Evolutionary conservation across 148 eudicot genomes (phyloP).

Genomic region (Rhododendron molle): DNA sequence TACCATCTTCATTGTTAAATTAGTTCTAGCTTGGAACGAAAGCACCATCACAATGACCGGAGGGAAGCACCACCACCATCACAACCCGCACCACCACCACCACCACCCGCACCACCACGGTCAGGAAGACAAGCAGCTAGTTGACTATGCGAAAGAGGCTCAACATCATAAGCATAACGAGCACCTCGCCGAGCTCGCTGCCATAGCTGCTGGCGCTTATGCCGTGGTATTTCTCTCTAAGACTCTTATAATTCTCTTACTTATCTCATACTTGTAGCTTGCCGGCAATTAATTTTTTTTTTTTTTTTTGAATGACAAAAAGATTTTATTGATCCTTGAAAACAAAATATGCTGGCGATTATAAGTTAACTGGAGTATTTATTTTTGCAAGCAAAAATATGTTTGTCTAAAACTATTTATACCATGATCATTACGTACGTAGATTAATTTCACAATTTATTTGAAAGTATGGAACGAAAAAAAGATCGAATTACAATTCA

Average conservation of each 20-base stretch:
- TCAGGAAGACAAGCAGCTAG: neutral
- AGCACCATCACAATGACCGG: slow-evolving; percentile 1
- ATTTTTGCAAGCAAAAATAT: too few relatives aligned
- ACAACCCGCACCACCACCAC: neutral
- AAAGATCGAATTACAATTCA: too few relatives aligned
- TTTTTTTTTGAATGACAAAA: too few relatives aligned
- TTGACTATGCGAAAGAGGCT: slow-evolving; percentile 26
- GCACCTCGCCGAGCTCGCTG: slow-evolving; percentile 28
- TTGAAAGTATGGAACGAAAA: too few relatives aligned
- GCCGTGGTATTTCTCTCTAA: slow-evolving; percentile 32
- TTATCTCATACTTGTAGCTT: neutral
- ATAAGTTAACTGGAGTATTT: too few relatives aligned
- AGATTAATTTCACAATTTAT: too few relatives aligned
- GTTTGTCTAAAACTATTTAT: too few relatives aligned
- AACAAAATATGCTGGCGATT: too few relatives aligned
- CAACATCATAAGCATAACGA: slow-evolving; percentile 37
- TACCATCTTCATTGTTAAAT: too few relatives aligned
- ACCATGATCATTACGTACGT: too few relatives aligned
- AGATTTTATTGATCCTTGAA: too few relatives aligned
- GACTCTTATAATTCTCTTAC: neutral
- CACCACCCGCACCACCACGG: slow-evolving; percentile 8
- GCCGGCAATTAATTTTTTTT: neutral
- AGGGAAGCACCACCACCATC: slow-evolving; percentile 5
- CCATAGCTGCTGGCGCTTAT: slow-evolving; percentile 38
- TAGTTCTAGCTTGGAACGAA: neutral